phyloP scores from a whole-genome alignment of 2,329 filamentous ascomycete species.

The Aspergillus quadrilineatus region DNA sequence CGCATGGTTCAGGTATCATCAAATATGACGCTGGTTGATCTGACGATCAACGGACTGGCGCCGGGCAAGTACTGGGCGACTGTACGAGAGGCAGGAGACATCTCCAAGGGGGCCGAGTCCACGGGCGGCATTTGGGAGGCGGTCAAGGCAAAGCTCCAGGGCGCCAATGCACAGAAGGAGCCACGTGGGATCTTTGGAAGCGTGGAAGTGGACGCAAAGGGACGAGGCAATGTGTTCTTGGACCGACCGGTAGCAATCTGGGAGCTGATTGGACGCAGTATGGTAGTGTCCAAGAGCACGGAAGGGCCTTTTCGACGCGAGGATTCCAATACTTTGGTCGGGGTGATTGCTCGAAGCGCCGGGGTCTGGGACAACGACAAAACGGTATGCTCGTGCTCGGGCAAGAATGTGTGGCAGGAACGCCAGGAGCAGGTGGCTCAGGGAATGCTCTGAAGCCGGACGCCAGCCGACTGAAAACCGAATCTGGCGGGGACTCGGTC shows the following conservation, averaged over 20 bases:
- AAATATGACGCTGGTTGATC: constrained; percentile 76
- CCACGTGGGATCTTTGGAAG: constrained; percentile 68
- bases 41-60: constrained; percentile 78
- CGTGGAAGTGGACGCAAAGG: constrained; percentile 71
- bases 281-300: constrained; percentile 74
- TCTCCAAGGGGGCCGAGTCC: constrained; percentile 77
- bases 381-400: constrained; percentile 95
- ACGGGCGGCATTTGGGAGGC: constrained; percentile 79
- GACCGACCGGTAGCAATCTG: constrained; percentile 83
- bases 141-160: constrained; percentile 43
- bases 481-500: background rate
- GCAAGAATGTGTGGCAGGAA: constrained; percentile 98
- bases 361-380: constrained; percentile 99
- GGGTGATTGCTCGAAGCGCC: constrained; percentile 90
- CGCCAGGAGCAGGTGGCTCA: constrained; percentile 82
- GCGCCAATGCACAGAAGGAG: constrained; percentile 34
- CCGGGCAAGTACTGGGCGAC: constrained; percentile 81
- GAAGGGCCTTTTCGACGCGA: constrained; percentile 64
- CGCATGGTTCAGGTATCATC: constrained; percentile 90
- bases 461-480: background rate
- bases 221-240: constrained; percentile 75
- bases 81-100: constrained; percentile 81
- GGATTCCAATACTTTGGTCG: constrained; percentile 81
- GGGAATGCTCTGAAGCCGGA: constrained; percentile 72
- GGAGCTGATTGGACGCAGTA: constrained; percentile 92